Evolutionary conservation across 2,329 filamentous ascomycete species (phyloP).

Genomic region (Microcyclospora pomicola): DNA sequence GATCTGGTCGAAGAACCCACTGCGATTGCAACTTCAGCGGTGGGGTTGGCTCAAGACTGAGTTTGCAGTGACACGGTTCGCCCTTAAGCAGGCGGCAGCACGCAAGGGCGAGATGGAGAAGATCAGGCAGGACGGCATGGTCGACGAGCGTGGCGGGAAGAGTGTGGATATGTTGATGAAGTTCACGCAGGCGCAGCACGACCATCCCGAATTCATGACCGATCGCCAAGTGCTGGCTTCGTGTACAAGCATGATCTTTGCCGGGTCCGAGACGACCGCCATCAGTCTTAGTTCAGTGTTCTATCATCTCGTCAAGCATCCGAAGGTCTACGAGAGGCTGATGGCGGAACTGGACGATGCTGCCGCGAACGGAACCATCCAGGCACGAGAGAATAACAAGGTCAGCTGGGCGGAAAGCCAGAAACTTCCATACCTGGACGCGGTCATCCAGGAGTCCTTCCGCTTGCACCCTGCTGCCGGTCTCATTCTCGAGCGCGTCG

Average conservation of each 20-base stretch:
- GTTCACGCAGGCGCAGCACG: constrained; percentile 54
- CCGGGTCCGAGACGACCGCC: constrained; percentile 67
- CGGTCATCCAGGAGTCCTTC: constrained; percentile 65
- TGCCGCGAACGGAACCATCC: constrained; percentile 35
- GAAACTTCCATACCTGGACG: constrained; percentile 61
- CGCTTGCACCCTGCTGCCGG: constrained; percentile 62
- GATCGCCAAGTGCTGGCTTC: constrained; percentile 56
- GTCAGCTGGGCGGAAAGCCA: constrained; percentile 59
- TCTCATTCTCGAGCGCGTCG: constrained; percentile 58
- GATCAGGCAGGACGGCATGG: constrained; percentile 28
- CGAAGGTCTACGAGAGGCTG: constrained; percentile 40
- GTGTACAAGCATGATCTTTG: constrained; percentile 57
- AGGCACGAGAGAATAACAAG: constrained; percentile 35
- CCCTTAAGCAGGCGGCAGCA: constrained; percentile 51
- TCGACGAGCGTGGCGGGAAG: constrained; percentile 23
- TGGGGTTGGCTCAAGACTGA: constrained; percentile 54
- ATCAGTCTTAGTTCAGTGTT: constrained; percentile 60
- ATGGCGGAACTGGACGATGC: constrained; percentile 50
- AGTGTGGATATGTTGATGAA: constrained; percentile 53
- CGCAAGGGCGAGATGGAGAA: constrained; percentile 42
- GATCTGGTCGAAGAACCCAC: constrained; percentile 59
- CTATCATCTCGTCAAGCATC: constrained; percentile 58
- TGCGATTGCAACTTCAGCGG: constrained; percentile 53
- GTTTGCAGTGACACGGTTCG: constrained; percentile 61
- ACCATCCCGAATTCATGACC: constrained; percentile 57